Evolutionary conservation across 345 rosid genomes (phyloP).

Genomic region (Acer campestre): DNA sequence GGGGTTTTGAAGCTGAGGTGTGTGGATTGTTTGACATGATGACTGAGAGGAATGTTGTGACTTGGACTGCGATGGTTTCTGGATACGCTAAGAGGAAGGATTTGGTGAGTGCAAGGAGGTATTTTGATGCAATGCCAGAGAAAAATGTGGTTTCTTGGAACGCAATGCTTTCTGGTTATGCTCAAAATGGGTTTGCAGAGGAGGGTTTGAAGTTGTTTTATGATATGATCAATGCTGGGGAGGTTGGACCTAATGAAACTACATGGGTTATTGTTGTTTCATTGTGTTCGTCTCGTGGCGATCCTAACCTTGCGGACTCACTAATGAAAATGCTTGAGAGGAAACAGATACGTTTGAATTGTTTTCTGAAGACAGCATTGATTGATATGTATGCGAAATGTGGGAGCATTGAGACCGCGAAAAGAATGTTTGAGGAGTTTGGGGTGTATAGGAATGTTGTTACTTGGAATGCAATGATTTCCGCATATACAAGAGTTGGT

Average conservation of each 20-base stretch:
- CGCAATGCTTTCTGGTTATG: slow-evolving; percentile 60
- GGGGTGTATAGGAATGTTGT: slow-evolving; percentile 33
- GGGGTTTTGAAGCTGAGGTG: slow-evolving; percentile 39
- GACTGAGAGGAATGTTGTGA: slow-evolving; percentile 37
- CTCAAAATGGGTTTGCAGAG: slow-evolving; percentile 40
- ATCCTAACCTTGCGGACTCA: slow-evolving; percentile 42
- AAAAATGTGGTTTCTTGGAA: slow-evolving; percentile 55
- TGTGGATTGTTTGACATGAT: slow-evolving; percentile 35
- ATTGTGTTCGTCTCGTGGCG: slow-evolving; percentile 40
- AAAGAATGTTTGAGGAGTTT: slow-evolving; percentile 41
- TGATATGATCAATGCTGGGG: slow-evolving; percentile 47
- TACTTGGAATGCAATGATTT: slow-evolving; percentile 53
- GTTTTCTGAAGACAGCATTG: slow-evolving; percentile 48
- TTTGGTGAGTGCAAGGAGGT: slow-evolving; percentile 43
- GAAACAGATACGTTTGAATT: slow-evolving; percentile 29
- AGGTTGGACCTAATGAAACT: slow-evolving; percentile 45
- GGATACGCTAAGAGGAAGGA: slow-evolving; percentile 40
- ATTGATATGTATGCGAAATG: slow-evolving; percentile 51
- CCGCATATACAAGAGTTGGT: slow-evolving; percentile 39
- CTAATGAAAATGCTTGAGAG: slow-evolving; percentile 29
- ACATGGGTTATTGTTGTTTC: slow-evolving; percentile 54
- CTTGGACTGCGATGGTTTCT: slow-evolving; percentile 53
- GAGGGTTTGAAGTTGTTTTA: slow-evolving; percentile 47
- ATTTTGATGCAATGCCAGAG: slow-evolving; percentile 47
- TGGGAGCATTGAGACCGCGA: slow-evolving; percentile 39